These are phyloP conservation scores for Yarrowia keelungensis DNA, from an alignment of 805 yeast genomes.

Conservation along the genomic window DNA sequence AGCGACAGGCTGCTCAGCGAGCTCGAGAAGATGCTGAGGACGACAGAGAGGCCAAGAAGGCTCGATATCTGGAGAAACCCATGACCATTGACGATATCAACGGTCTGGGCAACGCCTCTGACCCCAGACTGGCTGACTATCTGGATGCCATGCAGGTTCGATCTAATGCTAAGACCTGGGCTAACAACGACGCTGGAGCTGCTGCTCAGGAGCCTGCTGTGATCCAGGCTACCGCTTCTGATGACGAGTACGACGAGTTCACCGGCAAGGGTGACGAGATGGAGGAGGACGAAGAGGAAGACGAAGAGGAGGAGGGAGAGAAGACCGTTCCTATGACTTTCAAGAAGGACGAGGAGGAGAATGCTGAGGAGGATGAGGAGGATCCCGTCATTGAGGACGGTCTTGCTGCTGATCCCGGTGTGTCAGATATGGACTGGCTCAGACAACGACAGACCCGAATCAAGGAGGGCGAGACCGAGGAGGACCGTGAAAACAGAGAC, in stretches of 20 bases:
- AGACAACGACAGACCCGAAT: conserved; percentile 76
- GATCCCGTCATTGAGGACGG: conserved; percentile 41
- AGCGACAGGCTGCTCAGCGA: conserved; percentile 50
- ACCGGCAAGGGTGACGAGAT: conserved; percentile 46
- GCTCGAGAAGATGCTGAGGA: conserved; percentile 43
- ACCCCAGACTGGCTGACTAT: conserved; percentile 70
- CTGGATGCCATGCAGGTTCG: conserved; percentile 84
- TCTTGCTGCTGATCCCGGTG: conserved; percentile 57
- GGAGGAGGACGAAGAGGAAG: conserved; percentile 44
- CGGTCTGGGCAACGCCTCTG: conserved; percentile 42
- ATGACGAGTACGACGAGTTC: conserved; percentile 52
- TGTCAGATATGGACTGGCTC: conserved; percentile 89
- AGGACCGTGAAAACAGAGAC: conserved; percentile 14
- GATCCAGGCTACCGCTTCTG: conserved; percentile 53
- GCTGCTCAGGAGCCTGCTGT: conserved; percentile 18
- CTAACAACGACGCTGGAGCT: conserved; percentile 54
- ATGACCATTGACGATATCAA: conserved; percentile 45
- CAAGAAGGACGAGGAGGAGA: conserved; percentile 43
- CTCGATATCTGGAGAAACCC: conserved; percentile 50
- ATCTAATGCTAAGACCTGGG: conserved; percentile 75
- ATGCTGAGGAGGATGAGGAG: conserved; percentile 40
- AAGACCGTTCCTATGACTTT: conserved; percentile 40
- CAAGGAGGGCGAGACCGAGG: conserved; percentile 43
- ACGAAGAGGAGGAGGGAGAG: conserved; percentile 46
- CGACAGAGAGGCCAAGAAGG: conserved; percentile 25